Percentiles rank a stretch among this genome's conserved stretches.
Conservation (phyloP, 2,329 filamentous ascomycete genomes). For the Phyllosticta capitalensis region DNA sequence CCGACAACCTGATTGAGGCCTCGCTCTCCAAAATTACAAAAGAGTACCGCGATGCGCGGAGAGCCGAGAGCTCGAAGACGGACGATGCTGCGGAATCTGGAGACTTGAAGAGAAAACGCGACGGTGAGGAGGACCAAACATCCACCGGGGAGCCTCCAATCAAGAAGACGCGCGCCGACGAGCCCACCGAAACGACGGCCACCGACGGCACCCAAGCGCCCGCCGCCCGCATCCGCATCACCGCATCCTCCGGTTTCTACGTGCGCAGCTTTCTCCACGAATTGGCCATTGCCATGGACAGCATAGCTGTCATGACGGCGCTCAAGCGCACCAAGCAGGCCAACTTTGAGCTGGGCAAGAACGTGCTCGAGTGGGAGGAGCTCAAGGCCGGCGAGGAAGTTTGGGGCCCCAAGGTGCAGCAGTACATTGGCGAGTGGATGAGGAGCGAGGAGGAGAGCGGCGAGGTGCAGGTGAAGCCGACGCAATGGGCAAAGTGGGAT, state of each 20-base stretch:
- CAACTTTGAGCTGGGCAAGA: slow-evolving; percentile 64
- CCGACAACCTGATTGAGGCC: slow-evolving; percentile 10
- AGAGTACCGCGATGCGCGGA: neutral
- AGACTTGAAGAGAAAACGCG: slow-evolving; percentile 20
- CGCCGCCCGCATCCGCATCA: slow-evolving; percentile 77
- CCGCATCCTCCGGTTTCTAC: slow-evolving; percentile 92
- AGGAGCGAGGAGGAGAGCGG: slow-evolving; percentile 27
- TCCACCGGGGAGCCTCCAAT: slow-evolving; percentile 10
- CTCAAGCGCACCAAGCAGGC: slow-evolving; percentile 74
- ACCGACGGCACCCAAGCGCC: slow-evolving; percentile 37
- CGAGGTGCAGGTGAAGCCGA: slow-evolving; percentile 12
- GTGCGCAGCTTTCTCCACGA: slow-evolving; percentile 91
- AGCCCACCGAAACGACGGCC: neutral
- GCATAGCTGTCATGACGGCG: slow-evolving; percentile 76
- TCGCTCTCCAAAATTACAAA: neutral
- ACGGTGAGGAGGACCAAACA: slow-evolving; percentile 50
- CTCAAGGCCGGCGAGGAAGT: slow-evolving; percentile 65
- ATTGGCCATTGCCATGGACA: slow-evolving; percentile 70
- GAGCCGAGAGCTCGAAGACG: neutral
- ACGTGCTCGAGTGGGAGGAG: slow-evolving; percentile 71
- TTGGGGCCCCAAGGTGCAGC: slow-evolving; percentile 68
- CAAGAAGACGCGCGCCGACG: neutral
- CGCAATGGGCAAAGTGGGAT: slow-evolving; percentile 14
- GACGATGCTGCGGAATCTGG: neutral
- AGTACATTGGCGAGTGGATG: slow-evolving; percentile 46